phyloP scores from a whole-genome alignment of 2,329 filamentous ascomycete species.

The Decorospora gaudefroyi region DNA sequence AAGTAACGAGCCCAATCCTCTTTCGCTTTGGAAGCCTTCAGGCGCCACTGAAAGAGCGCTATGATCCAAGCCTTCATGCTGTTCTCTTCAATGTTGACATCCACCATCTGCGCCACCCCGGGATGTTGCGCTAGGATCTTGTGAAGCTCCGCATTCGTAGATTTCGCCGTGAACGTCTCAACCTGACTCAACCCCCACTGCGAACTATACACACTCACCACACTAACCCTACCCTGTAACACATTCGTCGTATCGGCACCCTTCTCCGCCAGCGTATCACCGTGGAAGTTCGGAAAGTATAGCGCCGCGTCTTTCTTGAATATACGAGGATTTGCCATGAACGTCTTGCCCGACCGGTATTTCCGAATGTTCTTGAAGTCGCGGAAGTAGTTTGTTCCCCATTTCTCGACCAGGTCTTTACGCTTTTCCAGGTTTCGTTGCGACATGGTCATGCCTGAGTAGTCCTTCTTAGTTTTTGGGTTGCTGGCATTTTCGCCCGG shows the following conservation, averaged over 20 bases:
- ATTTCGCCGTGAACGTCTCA: constrained; percentile 66
- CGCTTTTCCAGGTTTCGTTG: constrained; percentile 70
- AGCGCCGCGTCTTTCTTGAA: constrained; percentile 82
- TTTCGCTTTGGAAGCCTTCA: constrained; percentile 54
- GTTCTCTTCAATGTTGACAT: constrained; percentile 88
- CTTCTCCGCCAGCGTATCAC: constrained; percentile 67
- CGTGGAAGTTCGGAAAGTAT: constrained; percentile 91
- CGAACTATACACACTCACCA: constrained; percentile 81
- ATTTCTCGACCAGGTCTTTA: constrained; percentile 73
- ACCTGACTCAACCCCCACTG: constrained; percentile 85
- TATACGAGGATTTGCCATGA: constrained; percentile 79
- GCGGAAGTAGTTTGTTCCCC: constrained; percentile 89
- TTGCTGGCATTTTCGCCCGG: constrained; percentile 81
- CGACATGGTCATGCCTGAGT: constrained; percentile 39
- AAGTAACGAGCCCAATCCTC: constrained; percentile 64
- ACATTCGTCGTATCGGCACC: constrained; percentile 71
- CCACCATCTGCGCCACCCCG: constrained; percentile 72
- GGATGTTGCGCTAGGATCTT: constrained; percentile 60
- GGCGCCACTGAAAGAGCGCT: constrained; percentile 56
- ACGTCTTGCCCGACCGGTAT: constrained; percentile 85
- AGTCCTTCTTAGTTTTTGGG: constrained; percentile 55
- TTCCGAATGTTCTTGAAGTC: constrained; percentile 84
- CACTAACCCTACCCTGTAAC: constrained; percentile 71
- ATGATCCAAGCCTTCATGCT: constrained; percentile 64
- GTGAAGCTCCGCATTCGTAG: constrained; percentile 71